A percentile compares a stretch with the other conserved stretches of the same genome.
Conservation (phyloP, 352 stramenopile species). For the Phytophthora syringae region DNA sequence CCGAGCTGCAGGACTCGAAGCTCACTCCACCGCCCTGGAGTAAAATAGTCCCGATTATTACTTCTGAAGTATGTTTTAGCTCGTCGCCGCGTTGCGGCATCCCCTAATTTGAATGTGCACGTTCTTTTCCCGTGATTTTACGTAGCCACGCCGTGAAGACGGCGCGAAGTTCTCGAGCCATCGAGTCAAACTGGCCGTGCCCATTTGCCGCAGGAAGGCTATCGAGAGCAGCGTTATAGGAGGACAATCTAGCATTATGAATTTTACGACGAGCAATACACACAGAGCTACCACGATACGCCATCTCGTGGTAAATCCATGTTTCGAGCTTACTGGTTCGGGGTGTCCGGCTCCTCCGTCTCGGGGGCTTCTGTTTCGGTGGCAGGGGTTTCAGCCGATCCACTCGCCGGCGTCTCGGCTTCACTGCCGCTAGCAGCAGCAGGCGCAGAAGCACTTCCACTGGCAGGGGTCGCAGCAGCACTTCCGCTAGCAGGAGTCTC, state of each 20-base stretch:
- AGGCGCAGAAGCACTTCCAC: neutral
- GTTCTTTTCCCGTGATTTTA: slow-evolving; percentile 22
- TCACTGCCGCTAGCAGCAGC: neutral
- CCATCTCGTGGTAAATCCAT: slow-evolving; percentile 29
- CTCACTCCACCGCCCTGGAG: slow-evolving; percentile 31
- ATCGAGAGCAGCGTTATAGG: slow-evolving; percentile 9
- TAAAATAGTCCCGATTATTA: slow-evolving; percentile 26
- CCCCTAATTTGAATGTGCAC: slow-evolving; percentile 27
- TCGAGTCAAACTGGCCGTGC: neutral
- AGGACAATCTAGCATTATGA: slow-evolving; percentile 35
- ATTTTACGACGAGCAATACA: slow-evolving; percentile 33
- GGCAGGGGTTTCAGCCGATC: neutral
- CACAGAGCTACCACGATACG: slow-evolving; percentile 25
- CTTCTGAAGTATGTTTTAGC: slow-evolving; percentile 9
- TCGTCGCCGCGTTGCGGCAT: neutral
- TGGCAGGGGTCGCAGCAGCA: neutral
- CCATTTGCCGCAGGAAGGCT: neutral
- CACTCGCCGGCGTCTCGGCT: neutral
- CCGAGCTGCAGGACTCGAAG: slow-evolving; percentile 34
- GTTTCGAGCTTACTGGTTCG: slow-evolving; percentile 22
- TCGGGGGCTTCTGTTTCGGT: neutral
- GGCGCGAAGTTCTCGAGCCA: no score
- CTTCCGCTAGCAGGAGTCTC: slow-evolving; percentile 13
- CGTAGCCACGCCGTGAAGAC: slow-evolving; percentile 9
- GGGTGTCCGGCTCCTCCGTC: neutral